Evolutionary conservation across 2,329 filamentous ascomycete genomes (phyloP).

Genomic region (Aaosphaeria arxii): DNA sequence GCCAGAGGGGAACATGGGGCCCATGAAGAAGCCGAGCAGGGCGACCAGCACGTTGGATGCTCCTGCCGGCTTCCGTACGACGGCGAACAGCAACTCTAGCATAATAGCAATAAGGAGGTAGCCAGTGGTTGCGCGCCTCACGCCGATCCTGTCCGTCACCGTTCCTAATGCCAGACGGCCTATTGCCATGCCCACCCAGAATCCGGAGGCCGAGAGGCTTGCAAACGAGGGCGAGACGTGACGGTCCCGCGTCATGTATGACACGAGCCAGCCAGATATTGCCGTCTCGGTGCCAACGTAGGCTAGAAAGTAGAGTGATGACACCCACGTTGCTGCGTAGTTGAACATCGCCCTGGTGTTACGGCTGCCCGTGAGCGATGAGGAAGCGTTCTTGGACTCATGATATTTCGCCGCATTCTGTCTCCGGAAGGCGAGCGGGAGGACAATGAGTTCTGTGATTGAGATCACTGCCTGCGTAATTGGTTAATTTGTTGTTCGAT

Average conservation of each 20-base stretch:
- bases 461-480: conserved; percentile 1
- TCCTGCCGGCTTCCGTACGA: conserved; percentile 7
- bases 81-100: conserved; percentile 19
- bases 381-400: conserved; percentile 14
- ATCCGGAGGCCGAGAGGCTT: conserved; percentile 42
- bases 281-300: conserved; percentile 47
- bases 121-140: conserved; percentile 19
- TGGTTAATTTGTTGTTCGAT: too few relatives aligned
- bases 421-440: conserved; percentile 37
- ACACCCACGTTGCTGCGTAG: conserved; percentile 35
- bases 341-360: conserved; percentile 24
- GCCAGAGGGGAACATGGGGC: conserved; percentile 44
- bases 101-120: conserved; percentile 21
- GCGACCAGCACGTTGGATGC: conserved; percentile 31
- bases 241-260: conserved; percentile 44
- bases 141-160: conserved; percentile 25
- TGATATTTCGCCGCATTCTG: conserved; percentile 33
- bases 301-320: conserved; percentile 39
- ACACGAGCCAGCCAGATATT: conserved; percentile 47
- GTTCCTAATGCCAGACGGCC: conserved; percentile 33
- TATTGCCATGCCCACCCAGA: conserved; percentile 45
- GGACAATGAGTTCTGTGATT: conserved; percentile 19
- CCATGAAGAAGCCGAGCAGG: conserved; percentile 39
- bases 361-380: neutral
- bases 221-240: conserved; percentile 35